Percentiles rank a stretch among this genome's conserved stretches.
phyloP scores from a whole-genome alignment of 148 eudicot species.

The Amaranthus cruentus region DNA sequence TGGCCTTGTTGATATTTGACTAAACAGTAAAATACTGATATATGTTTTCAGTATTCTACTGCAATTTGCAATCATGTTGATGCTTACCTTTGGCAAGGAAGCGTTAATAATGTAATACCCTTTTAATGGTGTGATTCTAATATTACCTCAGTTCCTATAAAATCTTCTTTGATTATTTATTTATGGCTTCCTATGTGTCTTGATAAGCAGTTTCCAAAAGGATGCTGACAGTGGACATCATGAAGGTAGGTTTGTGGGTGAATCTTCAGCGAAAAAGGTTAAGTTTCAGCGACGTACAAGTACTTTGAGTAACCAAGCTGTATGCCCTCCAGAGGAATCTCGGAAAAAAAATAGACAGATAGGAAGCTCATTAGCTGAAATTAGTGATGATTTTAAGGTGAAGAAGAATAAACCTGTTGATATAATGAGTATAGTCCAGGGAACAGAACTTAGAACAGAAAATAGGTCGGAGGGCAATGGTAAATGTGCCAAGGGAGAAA shows the following conservation, averaged over 20 bases:
- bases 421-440: slow-evolving; percentile 76
- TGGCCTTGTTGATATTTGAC: no score
- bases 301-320: slow-evolving; percentile 29
- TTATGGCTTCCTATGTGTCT: slow-evolving; percentile 14
- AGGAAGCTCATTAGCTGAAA: slow-evolving; percentile 22
- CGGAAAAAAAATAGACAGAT: slow-evolving; percentile 10
- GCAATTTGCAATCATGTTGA: no score
- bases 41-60: no score
- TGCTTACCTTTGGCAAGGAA: no score
- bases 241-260: slow-evolving; percentile 29
- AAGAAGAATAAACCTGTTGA: slow-evolving; percentile 34
- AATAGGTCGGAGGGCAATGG: slow-evolving; percentile 34
- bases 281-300: slow-evolving; percentile 33
- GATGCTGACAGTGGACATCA: slow-evolving; percentile 37
- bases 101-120: no score
- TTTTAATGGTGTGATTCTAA: not conserved
- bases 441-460: slow-evolving; percentile 29
- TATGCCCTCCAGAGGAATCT: slow-evolving; percentile 23
- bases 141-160: not conserved
- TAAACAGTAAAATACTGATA: no score
- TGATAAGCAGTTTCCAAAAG: slow-evolving; percentile 24
- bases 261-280: slow-evolving; percentile 34
- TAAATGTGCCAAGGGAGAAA: slow-evolving; percentile 34
- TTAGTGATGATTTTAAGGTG: slow-evolving; percentile 9
- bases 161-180: not conserved